phyloP scores from a whole-genome alignment of 306 rosid species.

The Amphicarpaea edgeworthii region DNA sequence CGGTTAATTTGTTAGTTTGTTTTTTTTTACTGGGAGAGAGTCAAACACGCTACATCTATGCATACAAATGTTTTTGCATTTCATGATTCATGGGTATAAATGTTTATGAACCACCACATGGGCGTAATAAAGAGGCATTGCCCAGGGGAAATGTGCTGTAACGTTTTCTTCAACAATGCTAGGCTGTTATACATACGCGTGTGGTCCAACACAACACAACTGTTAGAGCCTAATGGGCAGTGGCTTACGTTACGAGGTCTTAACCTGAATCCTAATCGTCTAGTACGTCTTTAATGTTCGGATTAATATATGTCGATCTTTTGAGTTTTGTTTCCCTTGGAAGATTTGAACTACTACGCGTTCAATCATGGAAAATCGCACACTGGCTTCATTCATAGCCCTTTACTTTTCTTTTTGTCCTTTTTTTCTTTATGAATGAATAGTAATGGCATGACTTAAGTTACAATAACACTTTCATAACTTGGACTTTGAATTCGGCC shows the following conservation, averaged over 20 bases:
- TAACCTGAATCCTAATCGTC: background rate
- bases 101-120: constrained; percentile 30
- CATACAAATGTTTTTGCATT: too few relatives aligned
- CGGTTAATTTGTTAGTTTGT: too few relatives aligned
- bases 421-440: background rate
- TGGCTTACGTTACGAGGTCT: background rate
- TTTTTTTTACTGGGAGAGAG: too few relatives aligned
- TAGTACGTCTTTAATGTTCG: background rate
- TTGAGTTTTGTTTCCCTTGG: background rate
- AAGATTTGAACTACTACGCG: background rate
- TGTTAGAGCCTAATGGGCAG: too few relatives aligned
- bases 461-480: background rate
- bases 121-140: background rate
- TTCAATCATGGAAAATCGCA: too few relatives aligned
- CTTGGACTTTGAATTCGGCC: background rate
- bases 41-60: too few relatives aligned
- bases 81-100: too few relatives aligned
- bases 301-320: background rate
- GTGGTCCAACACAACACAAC: background rate
- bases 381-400: background rate
- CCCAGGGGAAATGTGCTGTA: background rate
- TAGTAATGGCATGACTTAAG: background rate
- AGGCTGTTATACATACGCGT: background rate
- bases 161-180: too few relatives aligned
- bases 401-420: background rate